These are phyloP conservation scores for Penicillium decumbens DNA, from an alignment of 2,329 filamentous ascomycete genomes.

Conservation along the genomic window DNA sequence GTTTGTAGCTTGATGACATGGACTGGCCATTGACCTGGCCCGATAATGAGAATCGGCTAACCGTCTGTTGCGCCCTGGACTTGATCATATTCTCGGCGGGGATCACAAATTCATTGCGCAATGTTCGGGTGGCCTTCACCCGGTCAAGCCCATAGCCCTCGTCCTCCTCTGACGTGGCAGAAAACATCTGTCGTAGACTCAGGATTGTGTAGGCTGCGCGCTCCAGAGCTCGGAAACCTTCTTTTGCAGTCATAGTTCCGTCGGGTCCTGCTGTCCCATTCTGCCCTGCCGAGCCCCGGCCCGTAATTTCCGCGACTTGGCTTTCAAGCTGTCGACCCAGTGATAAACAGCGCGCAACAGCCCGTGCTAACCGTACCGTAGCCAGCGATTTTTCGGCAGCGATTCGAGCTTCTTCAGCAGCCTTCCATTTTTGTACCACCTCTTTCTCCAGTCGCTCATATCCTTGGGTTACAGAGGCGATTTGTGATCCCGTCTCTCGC, in stretches of 20 bases:
- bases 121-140: constrained; percentile 65
- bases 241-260: constrained; percentile 43
- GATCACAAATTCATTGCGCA: constrained; percentile 64
- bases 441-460: constrained; percentile 83
- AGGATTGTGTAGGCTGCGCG: constrained; percentile 75
- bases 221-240: constrained; percentile 75
- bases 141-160: constrained; percentile 72
- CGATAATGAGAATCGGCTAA: constrained; percentile 77
- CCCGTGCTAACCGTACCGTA: constrained; percentile 69
- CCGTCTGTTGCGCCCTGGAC: constrained; percentile 68
- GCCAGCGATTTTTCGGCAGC: constrained; percentile 76
- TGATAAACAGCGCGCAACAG: constrained; percentile 72
- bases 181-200: constrained; percentile 67
- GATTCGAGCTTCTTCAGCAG: constrained; percentile 74
- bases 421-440: constrained; percentile 77
- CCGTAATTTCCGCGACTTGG: constrained; percentile 68
- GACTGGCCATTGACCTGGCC: constrained; percentile 26
- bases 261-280: constrained; percentile 31
- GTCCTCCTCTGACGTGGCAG: constrained; percentile 61
- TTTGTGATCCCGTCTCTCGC: constrained; percentile 70
- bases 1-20: constrained; percentile 49
- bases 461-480: constrained; percentile 73
- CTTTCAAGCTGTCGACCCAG: constrained; percentile 81
- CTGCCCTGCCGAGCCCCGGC: constrained; percentile 31
- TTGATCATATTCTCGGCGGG: constrained; percentile 72